Base-by-base conservation (phyloP, 805 yeast species). In the Wickerhamia fluorescens region DNA sequence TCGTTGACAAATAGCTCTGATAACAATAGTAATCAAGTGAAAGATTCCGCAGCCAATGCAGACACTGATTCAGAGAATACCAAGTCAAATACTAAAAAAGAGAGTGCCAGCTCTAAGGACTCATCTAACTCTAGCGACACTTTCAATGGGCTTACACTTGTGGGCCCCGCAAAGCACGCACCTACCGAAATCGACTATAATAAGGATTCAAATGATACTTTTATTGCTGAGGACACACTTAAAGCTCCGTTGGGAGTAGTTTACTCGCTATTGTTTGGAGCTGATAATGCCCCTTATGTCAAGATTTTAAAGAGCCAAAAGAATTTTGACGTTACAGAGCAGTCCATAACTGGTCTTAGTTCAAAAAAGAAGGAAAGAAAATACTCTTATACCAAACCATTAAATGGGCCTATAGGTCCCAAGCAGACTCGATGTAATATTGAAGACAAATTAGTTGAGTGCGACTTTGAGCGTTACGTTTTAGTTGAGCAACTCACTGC, bases 341-440 rank as follows among this genome's bases (percentile, higher is more conserved):
- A 39, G 5, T 44, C 35, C 16, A 52, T 28, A 46, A 68, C 39
- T 37, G 63, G 58, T 15, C 25, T 46, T 22, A 64, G 65, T 7
- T 43, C 56, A 1, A 69, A 64, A 4, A 51, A 53, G 16, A 51
- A 58, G 25, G 68, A 58, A 25, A 56, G 94, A 30, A 51, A 58
- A 3, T 88, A 72, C 48, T 66, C 70, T 4, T 92, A 88, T 53
- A 68, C 71, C 27, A 84, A 84, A 53, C 85, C 80, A 1, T 64
- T 92, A 33, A 75, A 77, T 29, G 87, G 73, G 30, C 72, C 95
- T 1, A 75, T 92, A 20, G 98, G 98, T 0, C 98, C 98, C 8
- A 87, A 85, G 44, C 85, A 89, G 14, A 88, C 99, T 3, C 75
- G 69, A 33, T 84, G 94, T 49, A 58, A 66, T 0, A 63, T 83